phyloP scores from a whole-genome alignment of 306 rosid genomes.

The Luffa aegyptiaca region DNA sequence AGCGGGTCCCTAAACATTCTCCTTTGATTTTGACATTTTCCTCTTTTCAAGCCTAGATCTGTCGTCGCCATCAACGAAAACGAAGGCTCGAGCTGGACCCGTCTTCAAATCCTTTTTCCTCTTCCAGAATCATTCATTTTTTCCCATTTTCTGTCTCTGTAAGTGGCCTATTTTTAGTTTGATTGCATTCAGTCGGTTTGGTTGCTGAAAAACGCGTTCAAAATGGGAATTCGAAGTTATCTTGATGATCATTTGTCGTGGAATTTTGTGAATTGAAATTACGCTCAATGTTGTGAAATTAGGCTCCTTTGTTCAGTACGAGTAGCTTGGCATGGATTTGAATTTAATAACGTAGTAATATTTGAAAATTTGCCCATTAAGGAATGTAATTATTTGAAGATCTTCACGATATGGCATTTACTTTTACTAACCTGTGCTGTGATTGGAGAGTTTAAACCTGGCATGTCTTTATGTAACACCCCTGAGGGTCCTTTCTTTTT shows the following conservation, averaged over 20 bases:
- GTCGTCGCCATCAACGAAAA: background rate
- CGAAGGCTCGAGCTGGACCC: background rate
- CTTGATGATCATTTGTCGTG: background rate
- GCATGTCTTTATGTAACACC: background rate
- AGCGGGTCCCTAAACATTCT: background rate
- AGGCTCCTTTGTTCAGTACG: background rate
- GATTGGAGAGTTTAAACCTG: background rate
- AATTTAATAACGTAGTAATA: background rate
- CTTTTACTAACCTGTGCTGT: background rate
- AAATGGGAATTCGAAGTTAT: background rate
- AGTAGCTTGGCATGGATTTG: background rate
- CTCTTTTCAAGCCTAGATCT: background rate
- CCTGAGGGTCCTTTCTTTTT: background rate
- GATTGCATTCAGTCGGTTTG: background rate
- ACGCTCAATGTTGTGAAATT: background rate
- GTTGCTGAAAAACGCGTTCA: background rate
- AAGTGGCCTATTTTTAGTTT: background rate
- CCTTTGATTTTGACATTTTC: background rate
- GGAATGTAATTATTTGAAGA: background rate
- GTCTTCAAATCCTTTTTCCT: background rate
- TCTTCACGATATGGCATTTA: background rate
- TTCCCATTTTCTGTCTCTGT: slow-evolving; percentile 5
- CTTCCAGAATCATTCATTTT: background rate
- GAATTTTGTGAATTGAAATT: background rate
- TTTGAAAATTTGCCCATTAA: background rate